Evolutionary conservation across 177 flowering plant genomes (phyloP).

Genomic region (Telopea speciosissima): DNA sequence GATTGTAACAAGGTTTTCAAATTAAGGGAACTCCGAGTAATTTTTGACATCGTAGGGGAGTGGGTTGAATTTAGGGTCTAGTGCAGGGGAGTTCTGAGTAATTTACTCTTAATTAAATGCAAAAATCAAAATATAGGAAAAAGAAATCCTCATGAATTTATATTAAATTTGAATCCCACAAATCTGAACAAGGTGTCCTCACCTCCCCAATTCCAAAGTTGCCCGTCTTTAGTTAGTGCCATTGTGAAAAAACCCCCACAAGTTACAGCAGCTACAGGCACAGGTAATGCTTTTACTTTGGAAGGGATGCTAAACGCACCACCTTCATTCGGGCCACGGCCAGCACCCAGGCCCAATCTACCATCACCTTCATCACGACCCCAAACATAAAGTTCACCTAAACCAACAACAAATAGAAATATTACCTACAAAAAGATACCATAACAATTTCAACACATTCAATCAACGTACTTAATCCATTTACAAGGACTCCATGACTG

Average conservation of each 20-base stretch:
- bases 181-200: conserved; percentile 9
- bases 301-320: conserved; percentile 75
- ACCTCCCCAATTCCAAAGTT: conserved; percentile 98
- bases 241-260: conserved; percentile 97
- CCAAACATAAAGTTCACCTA: conserved; percentile 86
- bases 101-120: too few relatives aligned
- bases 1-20: too few relatives aligned
- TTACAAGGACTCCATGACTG: neutral
- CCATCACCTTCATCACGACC: conserved; percentile 99
- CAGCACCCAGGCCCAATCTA: conserved; percentile 82
- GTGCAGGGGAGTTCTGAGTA: too few relatives aligned
- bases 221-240: conserved; percentile 68
- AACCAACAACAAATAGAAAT: conserved; percentile 6
- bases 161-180: neutral
- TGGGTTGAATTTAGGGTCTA: too few relatives aligned
- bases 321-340: conserved; percentile 71
- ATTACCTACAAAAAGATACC: neutral
- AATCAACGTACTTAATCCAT: neutral
- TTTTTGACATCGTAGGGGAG: too few relatives aligned
- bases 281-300: conserved; percentile 63
- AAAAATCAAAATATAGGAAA: neutral
- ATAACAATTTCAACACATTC: neutral
- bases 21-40: too few relatives aligned
- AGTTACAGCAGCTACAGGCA: conserved; percentile 61
- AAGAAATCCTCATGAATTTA: too few relatives aligned